phyloP scores from a whole-genome alignment of 495 filamentous ascomycete species.

The Penicillium steckii region DNA sequence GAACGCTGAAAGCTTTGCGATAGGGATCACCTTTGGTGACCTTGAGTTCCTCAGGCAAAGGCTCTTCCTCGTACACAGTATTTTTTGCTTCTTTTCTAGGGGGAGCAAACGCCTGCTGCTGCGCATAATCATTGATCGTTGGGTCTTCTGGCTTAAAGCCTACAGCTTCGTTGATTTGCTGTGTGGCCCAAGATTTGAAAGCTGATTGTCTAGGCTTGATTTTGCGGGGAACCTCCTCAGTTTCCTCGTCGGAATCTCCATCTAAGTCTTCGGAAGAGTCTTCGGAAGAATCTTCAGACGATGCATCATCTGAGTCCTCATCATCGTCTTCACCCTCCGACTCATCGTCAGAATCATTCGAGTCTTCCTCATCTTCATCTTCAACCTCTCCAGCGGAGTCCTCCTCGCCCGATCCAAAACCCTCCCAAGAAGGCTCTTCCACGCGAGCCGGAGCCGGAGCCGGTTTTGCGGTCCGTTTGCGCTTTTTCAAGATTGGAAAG shows the following conservation, averaged over 20 bases:
- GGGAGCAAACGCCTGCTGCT: slow-evolving; percentile 30
- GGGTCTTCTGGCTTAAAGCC: slow-evolving; percentile 55
- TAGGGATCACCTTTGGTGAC: slow-evolving; percentile 56
- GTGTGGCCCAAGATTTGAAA: slow-evolving; percentile 93
- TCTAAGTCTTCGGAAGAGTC: slow-evolving; percentile 17
- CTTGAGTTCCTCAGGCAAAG: slow-evolving; percentile 71
- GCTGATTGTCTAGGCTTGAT: slow-evolving; percentile 57
- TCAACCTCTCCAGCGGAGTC: slow-evolving; percentile 21
- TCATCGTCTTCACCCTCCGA: slow-evolving; percentile 21
- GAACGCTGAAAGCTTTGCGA: slow-evolving; percentile 74
- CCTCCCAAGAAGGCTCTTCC: slow-evolving; percentile 58
- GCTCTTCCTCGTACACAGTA: slow-evolving; percentile 66
- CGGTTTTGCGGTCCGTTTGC: slow-evolving; percentile 40
- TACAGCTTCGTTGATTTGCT: slow-evolving; percentile 75
- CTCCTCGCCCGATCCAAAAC: slow-evolving; percentile 53
- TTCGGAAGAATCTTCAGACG: slow-evolving; percentile 23
- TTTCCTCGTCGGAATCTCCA: slow-evolving; percentile 27
- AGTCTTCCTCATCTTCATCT: slow-evolving; percentile 13
- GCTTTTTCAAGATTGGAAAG: slow-evolving; percentile 75
- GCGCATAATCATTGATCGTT: slow-evolving; percentile 16
- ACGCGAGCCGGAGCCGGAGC: slow-evolving; percentile 28
- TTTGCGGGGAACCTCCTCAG: slow-evolving; percentile 35
- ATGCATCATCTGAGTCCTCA: slow-evolving; percentile 11
- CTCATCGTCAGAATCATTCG: slow-evolving; percentile 12
- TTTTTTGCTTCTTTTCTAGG: slow-evolving; percentile 32